Percentiles rank a stretch among this genome's conserved stretches.
phyloP scores from a whole-genome alignment of 2,329 filamentous ascomycete genomes.

The Aspergillus pseudoglaucus region DNA sequence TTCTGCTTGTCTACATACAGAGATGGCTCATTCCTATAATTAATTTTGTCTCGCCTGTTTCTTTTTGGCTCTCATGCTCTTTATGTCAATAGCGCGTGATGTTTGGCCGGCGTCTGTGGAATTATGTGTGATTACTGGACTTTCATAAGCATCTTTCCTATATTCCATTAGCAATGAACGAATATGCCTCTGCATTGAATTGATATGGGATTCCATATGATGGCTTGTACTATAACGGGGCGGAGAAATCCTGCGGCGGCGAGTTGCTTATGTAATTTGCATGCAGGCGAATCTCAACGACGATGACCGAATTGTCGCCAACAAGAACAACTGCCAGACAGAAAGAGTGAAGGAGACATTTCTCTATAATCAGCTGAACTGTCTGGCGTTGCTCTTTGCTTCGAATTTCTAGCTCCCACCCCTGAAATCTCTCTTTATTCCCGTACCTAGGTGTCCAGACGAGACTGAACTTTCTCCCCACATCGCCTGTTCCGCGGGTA shows the following conservation, averaged over 20 bases:
- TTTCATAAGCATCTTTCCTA: not conserved
- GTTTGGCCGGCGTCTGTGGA: slow-evolving; percentile 10
- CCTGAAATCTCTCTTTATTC: not conserved
- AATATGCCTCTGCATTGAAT: slow-evolving; percentile 7
- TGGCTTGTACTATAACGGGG: not conserved
- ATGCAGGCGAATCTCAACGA: slow-evolving; percentile 25
- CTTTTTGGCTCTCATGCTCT: slow-evolving; percentile 2
- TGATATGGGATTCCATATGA: not conserved
- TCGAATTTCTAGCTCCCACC: not conserved
- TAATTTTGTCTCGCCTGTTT: slow-evolving; percentile 6
- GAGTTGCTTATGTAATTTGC: slow-evolving; percentile 11
- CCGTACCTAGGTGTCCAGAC: not conserved
- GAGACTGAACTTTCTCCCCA: slow-evolving; percentile 1
- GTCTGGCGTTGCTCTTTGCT: not conserved
- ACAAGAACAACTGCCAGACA: slow-evolving; percentile 2
- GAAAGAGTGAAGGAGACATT: not conserved
- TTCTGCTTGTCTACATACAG: slow-evolving; percentile 1
- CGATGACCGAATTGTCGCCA: slow-evolving; percentile 22
- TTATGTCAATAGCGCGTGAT: slow-evolving; percentile 11
- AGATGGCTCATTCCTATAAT: slow-evolving; percentile 4
- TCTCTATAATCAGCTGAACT: not conserved
- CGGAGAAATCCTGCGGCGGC: slow-evolving; percentile 2
- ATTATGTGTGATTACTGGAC: not conserved
- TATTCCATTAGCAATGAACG: slow-evolving; percentile 9
- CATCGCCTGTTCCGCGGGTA: slow-evolving; percentile 3